These are phyloP conservation scores for Diaporthe nobilis DNA, from an alignment of 2,329 filamentous ascomycete species.

Conservation along the genomic window DNA sequence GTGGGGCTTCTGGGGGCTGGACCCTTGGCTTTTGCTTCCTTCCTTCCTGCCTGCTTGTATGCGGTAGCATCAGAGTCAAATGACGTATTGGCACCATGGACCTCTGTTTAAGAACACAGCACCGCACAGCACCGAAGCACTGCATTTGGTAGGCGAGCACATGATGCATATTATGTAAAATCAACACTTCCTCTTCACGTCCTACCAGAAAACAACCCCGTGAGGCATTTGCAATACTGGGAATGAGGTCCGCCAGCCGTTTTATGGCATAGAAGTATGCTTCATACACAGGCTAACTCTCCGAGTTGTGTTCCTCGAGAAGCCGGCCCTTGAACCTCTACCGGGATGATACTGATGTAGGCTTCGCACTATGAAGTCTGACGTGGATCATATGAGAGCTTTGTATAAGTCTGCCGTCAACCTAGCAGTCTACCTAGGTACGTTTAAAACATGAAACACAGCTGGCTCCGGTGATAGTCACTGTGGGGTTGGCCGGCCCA, in stretches of 20 bases:
- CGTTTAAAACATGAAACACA: not conserved
- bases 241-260: not conserved
- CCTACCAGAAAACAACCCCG: not conserved
- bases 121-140: too few species aligned
- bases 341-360: not conserved
- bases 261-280: not conserved
- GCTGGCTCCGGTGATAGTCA: not conserved
- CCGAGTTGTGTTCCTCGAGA: not conserved
- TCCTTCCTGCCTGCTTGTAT: not conserved
- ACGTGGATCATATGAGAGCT: not conserved
- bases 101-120: not conserved
- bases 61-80: not conserved
- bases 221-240: too few species aligned
- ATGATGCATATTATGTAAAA: not conserved
- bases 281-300: not conserved
- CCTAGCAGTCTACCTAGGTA: not conserved
- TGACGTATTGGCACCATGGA: constrained; percentile 12
- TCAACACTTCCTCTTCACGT: not conserved
- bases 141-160: not conserved
- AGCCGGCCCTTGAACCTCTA: not conserved
- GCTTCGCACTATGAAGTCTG: not conserved
- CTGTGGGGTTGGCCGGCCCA: constrained; percentile 8
- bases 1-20: constrained; percentile 20
- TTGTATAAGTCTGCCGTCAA: not conserved
- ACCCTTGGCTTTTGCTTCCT: constrained; percentile 4